Evolutionary conservation across 371 early-diverging fungal genomes (phyloP), one percentile per base, ranked within the genome.

Genomic region (Mucor saturninus): DNA sequence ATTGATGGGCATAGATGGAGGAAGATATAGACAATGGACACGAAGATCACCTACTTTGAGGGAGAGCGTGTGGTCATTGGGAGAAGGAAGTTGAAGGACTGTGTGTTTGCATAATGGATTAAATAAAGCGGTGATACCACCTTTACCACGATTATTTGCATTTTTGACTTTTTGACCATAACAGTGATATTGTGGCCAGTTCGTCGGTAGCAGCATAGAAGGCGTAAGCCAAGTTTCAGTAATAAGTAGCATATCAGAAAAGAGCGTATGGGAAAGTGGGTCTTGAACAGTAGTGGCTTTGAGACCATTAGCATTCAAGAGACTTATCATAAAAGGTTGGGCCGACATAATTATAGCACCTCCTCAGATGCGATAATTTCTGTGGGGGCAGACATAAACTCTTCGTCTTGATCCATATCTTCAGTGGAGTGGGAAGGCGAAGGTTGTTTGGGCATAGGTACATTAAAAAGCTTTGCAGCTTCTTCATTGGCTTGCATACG

Each of bases 181-280:
- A 11, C 35, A 15, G 42, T 64, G 57, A 29, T 31, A 64, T 53
- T 64, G 57, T 1, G 48, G 9, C 64, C 64, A 64, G 29, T 40
- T 2, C 2, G 57, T 50, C 9, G 56, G 56, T 42, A 35, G 13
- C 11, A 21, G n/a, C 37, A 51, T 56, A 30, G 15, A 57, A 14
- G n/a, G 56, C 56, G 60, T 56, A 60, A 10, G 57, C 35, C 3
- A 35, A 7, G 35, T 35, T 35, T 35, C 35, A 35, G 35, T 35
- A 7, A 35, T 35, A 5, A 35, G 7, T 5, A 35, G 35, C 35
- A 35, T 35, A 35, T 35, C 35, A 7, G 35, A 35, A 35, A 7
- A 35, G 28, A n/a, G 26, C 6, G 28, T 10, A 28, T 49, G 50
- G 28, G 50, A 49, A 6, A 49, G 50, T 21, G 28, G 26, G 26